These are phyloP conservation scores for Ogataea pilisensis DNA, from an alignment of 805 yeast genomes.

Conservation along the genomic window DNA sequence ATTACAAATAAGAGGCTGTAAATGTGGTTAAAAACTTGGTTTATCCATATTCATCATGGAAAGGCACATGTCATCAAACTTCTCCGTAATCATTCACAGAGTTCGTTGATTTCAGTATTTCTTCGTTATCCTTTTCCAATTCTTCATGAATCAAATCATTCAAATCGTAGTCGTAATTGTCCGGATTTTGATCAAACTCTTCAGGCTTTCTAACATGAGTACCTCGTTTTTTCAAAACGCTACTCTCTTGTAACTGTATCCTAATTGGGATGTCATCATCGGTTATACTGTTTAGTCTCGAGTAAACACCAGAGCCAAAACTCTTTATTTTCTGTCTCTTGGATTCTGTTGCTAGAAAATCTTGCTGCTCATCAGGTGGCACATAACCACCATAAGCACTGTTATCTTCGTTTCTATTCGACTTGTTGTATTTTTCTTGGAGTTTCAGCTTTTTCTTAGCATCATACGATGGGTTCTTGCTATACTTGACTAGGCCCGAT, in stretches of 20 bases:
- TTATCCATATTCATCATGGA: no score
- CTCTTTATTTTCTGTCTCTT: constrained; percentile 7
- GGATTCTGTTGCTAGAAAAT: constrained; percentile 1
- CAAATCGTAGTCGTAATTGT: constrained; percentile 43
- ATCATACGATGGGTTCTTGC: constrained; percentile 24
- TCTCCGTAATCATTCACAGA: constrained; percentile 2
- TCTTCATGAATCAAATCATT: constrained; percentile 42
- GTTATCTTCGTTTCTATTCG: background rate
- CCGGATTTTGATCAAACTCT: constrained; percentile 33
- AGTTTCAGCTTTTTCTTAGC: constrained; percentile 11
- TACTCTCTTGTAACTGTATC: constrained; percentile 20
- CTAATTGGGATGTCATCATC: constrained; percentile 29
- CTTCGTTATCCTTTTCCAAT: constrained; percentile 20
- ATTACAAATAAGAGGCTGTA: no score
- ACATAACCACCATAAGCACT: constrained; percentile 19
- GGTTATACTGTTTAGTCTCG: constrained; percentile 22
- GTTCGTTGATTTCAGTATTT: constrained; percentile 3
- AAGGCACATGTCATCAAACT: no score
- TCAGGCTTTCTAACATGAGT: constrained; percentile 1
- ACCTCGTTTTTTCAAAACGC: constrained; percentile 17
- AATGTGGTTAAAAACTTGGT: no score
- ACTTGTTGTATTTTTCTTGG: constrained; percentile 3
- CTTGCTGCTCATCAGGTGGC: constrained; percentile 30
- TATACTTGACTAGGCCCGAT: constrained; percentile 27
- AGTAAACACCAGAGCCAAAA: constrained; percentile 22